These are phyloP conservation scores for Leishmania martiniquensis DNA, from an alignment of 208 protist genomes.

Conservation along the genomic window DNA sequence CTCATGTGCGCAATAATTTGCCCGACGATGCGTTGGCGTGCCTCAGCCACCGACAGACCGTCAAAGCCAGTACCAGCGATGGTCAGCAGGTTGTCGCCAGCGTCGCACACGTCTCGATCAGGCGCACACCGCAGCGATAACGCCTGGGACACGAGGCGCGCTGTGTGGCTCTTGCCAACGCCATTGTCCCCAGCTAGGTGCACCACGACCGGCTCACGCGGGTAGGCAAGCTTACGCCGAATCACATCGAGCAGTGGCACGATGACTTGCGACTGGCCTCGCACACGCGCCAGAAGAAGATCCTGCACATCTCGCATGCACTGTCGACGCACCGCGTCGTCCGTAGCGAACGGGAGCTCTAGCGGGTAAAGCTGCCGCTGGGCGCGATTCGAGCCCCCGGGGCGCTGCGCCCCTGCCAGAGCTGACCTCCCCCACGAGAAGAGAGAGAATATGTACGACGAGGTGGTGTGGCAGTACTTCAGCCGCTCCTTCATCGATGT, in stretches of 20 bases:
- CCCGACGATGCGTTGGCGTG: slow-evolving; percentile 42
- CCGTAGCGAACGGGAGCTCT: slow-evolving; percentile 61
- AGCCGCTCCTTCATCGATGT: slow-evolving; percentile 27
- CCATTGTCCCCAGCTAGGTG: slow-evolving; percentile 86
- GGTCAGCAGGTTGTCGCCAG: slow-evolving; percentile 66
- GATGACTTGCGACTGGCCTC: slow-evolving; percentile 66
- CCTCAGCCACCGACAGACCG: slow-evolving; percentile 35
- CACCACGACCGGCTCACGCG: slow-evolving; percentile 68
- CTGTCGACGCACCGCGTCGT: slow-evolving; percentile 39
- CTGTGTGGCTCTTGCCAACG: slow-evolving; percentile 81
- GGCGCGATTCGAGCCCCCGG: slow-evolving; percentile 8
- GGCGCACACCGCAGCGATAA: slow-evolving; percentile 48
- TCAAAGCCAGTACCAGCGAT: slow-evolving; percentile 70
- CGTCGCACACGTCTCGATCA: slow-evolving; percentile 47
- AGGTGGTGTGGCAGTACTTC: slow-evolving; percentile 44
- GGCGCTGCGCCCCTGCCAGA: slow-evolving; percentile 9
- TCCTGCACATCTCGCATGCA: slow-evolving; percentile 49
- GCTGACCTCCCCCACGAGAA: slow-evolving; percentile 25
- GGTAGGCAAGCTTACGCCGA: slow-evolving; percentile 58
- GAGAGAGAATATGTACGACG: slow-evolving; percentile 26
- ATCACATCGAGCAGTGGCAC: slow-evolving; percentile 47
- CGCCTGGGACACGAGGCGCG: slow-evolving; percentile 67
- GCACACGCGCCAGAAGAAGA: slow-evolving; percentile 47
- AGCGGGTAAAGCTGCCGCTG: slow-evolving; percentile 30
- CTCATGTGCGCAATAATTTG: slow-evolving; percentile 49